Evolutionary conservation across 441 rosid species (phyloP).

Genomic region (Croton setiger): DNA sequence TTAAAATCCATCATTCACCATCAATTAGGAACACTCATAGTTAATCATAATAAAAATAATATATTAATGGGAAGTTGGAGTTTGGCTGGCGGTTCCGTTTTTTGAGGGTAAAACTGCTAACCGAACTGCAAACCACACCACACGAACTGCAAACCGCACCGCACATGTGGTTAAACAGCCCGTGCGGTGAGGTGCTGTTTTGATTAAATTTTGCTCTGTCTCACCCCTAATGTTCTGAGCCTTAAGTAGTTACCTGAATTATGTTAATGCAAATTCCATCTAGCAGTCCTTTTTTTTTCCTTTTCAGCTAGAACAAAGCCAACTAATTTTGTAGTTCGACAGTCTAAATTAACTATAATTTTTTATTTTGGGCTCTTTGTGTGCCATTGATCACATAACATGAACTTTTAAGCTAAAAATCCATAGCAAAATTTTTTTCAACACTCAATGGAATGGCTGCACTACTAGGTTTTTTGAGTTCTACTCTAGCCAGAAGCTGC

Average conservation of each 20-base stretch:
- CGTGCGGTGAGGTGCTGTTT: no score
- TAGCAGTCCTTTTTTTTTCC: neutral
- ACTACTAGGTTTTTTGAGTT: neutral
- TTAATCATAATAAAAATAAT: no score
- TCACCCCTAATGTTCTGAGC: no score
- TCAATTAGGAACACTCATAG: no score
- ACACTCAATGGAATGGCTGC: neutral
- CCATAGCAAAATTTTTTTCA: neutral
- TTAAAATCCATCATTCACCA: no score
- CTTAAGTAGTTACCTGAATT: neutral
- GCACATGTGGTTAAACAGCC: no score
- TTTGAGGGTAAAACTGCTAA: no score
- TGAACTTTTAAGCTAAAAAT: neutral
- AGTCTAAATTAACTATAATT: neutral
- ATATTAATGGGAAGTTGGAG: no score
- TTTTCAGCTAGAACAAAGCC: neutral
- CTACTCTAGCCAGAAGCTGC: neutral
- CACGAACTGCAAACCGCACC: no score
- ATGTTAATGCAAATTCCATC: neutral
- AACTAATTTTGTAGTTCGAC: neutral
- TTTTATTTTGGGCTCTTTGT: slow-evolving; percentile 1
- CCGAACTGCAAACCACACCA: no score
- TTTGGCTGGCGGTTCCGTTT: no score
- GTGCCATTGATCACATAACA: neutral
- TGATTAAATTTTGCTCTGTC: no score